These are phyloP conservation scores for Astrothelium subdiscretum DNA, from an alignment of 495 filamentous ascomycete genomes.

Conservation along the genomic window DNA sequence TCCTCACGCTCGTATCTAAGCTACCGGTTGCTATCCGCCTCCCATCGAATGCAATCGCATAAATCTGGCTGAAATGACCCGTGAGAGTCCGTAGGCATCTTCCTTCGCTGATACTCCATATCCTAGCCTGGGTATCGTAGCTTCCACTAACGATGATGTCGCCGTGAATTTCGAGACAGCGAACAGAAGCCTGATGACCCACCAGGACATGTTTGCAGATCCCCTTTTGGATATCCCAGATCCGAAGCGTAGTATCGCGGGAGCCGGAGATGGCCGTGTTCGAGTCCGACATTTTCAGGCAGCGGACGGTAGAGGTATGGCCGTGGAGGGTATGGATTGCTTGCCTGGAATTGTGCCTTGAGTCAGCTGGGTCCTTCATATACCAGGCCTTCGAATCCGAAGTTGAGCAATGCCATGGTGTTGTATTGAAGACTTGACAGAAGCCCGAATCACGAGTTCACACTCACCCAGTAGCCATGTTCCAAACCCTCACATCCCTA, in stretches of 20 bases:
- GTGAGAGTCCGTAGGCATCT: constrained; percentile 76
- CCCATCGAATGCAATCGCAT: constrained; percentile 95
- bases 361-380: constrained; percentile 6
- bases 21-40: constrained; percentile 89
- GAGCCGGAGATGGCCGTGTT: constrained; percentile 94
- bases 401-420: no score
- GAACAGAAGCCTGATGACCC: constrained; percentile 91
- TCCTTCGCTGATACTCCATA: constrained; percentile 94
- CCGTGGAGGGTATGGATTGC: constrained; percentile 71
- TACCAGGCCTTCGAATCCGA: no score
- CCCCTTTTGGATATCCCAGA: constrained; percentile 87
- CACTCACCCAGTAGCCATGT: constrained; percentile 84
- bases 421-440: no score
- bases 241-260: constrained; percentile 81
- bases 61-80: constrained; percentile 99
- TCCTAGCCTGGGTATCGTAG: constrained; percentile 91
- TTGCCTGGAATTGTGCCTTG: constrained; percentile 3
- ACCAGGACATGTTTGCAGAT: constrained; percentile 84
- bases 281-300: constrained; percentile 91
- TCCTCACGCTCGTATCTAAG: constrained; percentile 89
- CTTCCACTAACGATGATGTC: constrained; percentile 92
- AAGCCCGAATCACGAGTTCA: not conserved
- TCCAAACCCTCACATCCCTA: constrained; percentile 93
- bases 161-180: constrained; percentile 90
- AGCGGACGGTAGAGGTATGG: constrained; percentile 92